Conservation (phyloP, 2,329 filamentous ascomycete genomes). For the Aureobasidium sp. region DNA sequence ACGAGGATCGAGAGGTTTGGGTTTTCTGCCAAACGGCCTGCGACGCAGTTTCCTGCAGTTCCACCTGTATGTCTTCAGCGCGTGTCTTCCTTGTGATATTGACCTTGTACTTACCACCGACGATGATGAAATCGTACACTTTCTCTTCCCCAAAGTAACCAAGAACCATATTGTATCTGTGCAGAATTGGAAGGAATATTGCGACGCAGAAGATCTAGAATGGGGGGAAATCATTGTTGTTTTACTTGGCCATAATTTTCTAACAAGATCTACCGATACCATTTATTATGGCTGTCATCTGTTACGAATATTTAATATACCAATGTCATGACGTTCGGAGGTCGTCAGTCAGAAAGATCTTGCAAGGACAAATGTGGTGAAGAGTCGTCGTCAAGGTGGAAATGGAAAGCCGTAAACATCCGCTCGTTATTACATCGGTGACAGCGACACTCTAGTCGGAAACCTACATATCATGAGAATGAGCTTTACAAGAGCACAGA, state of each 20-base stretch:
- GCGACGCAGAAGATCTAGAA: background rate
- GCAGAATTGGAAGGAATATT: background rate
- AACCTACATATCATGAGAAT: too few species aligned
- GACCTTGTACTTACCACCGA: background rate
- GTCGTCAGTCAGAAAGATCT: background rate
- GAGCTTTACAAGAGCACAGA: too few species aligned
- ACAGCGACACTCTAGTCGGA: too few species aligned
- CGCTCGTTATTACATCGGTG: background rate
- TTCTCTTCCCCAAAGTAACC: background rate
- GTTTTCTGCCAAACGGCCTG: conserved; percentile 25
- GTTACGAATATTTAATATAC: background rate
- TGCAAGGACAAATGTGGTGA: background rate
- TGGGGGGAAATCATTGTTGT: background rate
- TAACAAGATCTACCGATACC: background rate
- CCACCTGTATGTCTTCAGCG: conserved; percentile 16
- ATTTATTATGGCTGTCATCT: background rate
- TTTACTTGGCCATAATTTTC: background rate
- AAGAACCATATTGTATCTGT: background rate
- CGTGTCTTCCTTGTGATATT: too few species aligned
- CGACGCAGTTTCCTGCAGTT: conserved; percentile 24
- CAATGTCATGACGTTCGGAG: background rate
- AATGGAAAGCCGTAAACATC: background rate
- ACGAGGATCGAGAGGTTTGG: conserved; percentile 23
- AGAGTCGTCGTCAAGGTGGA: background rate
- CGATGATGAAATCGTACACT: background rate